Evolutionary conservation across 345 rosid species (phyloP).

Genomic region (Populus deltoides): DNA sequence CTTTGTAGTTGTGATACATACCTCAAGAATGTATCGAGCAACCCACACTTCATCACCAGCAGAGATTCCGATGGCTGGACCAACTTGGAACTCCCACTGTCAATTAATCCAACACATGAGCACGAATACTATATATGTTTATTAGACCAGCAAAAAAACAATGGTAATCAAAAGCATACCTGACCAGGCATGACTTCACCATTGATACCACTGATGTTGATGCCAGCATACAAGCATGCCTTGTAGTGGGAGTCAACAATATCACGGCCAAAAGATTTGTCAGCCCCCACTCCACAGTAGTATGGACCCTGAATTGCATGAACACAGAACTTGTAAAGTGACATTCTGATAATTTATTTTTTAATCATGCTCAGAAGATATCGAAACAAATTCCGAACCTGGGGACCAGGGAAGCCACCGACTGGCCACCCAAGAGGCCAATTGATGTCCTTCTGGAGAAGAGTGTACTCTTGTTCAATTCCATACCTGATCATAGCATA

Average conservation of each 20-base stretch:
- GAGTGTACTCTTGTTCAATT: slow-evolving; percentile 78
- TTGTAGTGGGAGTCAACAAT: slow-evolving; percentile 78
- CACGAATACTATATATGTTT: background rate
- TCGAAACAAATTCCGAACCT: slow-evolving; percentile 27
- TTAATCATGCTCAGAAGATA: background rate
- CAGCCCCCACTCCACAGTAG: slow-evolving; percentile 81
- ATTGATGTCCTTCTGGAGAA: slow-evolving; percentile 51
- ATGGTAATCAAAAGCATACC: slow-evolving; percentile 21
- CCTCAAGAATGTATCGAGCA: slow-evolving; percentile 84
- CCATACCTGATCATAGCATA: slow-evolving; percentile 50
- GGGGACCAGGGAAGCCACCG: slow-evolving; percentile 81
- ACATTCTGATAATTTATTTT: background rate
- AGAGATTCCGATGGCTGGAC: slow-evolving; percentile 68
- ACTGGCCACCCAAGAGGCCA: slow-evolving; percentile 85
- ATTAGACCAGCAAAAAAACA: background rate
- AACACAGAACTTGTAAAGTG: background rate
- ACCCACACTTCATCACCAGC: slow-evolving; percentile 77
- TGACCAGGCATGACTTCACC: slow-evolving; percentile 93
- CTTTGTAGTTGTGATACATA: background rate
- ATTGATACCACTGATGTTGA: slow-evolving; percentile 70
- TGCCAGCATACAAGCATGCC: slow-evolving; percentile 79
- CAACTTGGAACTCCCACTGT: slow-evolving; percentile 90
- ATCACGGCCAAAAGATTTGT: slow-evolving; percentile 77
- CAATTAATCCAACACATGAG: background rate
- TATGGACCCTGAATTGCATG: slow-evolving; percentile 59